A percentile compares a stretch with the other conserved stretches of the same genome.
These are phyloP conservation scores for Ceratocystis colombiana DNA, from an alignment of 2,329 filamentous ascomycete genomes.

Conservation along the genomic window DNA sequence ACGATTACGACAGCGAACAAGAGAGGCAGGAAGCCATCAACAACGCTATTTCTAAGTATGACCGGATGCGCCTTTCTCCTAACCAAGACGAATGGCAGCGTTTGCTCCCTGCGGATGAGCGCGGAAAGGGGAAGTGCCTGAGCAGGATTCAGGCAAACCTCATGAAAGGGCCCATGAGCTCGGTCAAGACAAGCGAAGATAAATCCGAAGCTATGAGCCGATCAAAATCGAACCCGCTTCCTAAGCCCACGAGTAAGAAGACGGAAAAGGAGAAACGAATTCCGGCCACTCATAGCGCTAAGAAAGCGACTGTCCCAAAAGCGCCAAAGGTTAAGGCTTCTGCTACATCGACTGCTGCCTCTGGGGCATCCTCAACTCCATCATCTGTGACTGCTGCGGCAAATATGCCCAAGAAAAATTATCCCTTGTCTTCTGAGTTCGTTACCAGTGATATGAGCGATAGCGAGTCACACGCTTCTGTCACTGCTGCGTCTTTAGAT, in stretches of 20 bases:
- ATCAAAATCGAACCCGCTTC: slow-evolving; percentile 43
- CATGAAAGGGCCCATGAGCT: slow-evolving; percentile 40
- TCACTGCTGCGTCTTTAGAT: slow-evolving; percentile 14
- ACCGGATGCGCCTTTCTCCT: slow-evolving; percentile 47
- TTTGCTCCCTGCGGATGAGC: slow-evolving; percentile 47
- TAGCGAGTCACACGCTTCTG: slow-evolving; percentile 39
- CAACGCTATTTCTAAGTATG: slow-evolving; percentile 50
- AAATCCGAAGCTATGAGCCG: slow-evolving; percentile 35
- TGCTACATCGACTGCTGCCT: not conserved
- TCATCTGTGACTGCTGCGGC: slow-evolving; percentile 13
- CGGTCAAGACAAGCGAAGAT: slow-evolving; percentile 33
- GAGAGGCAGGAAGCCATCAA: slow-evolving; percentile 52
- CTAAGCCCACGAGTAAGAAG: slow-evolving; percentile 48
- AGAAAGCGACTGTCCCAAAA: slow-evolving; percentile 31
- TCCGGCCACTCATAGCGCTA: slow-evolving; percentile 29
- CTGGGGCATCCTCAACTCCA: not conserved
- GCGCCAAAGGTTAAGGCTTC: slow-evolving; percentile 16
- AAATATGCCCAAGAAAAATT: slow-evolving; percentile 33
- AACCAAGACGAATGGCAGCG: slow-evolving; percentile 52
- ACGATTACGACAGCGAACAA: slow-evolving; percentile 44
- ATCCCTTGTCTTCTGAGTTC: slow-evolving; percentile 46
- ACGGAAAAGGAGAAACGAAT: slow-evolving; percentile 47
- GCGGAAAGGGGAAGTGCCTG: slow-evolving; percentile 48
- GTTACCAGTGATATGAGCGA: slow-evolving; percentile 46
- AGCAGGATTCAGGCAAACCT: slow-evolving; percentile 53